phyloP scores from a whole-genome alignment of 192 early-diverging fungal genomes.

The Linnemannia elongata region DNA sequence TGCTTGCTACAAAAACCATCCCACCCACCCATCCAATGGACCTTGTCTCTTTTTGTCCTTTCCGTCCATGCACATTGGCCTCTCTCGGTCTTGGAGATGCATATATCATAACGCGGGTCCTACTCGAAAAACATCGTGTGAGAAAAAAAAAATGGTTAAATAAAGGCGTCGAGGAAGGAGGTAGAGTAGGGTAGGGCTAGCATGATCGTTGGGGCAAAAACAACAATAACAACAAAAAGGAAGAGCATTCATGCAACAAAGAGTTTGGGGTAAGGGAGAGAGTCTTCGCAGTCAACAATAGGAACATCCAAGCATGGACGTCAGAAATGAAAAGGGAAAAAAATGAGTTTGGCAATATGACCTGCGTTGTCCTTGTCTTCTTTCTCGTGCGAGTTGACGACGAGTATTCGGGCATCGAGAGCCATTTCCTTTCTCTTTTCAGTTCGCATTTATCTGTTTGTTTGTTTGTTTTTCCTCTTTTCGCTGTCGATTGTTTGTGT shows the following conservation, averaged over 20 bases:
- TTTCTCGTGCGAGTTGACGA: too few species aligned
- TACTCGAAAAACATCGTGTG: background rate
- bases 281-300: background rate
- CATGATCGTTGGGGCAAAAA: background rate
- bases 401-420: background rate
- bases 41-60: constrained; percentile 13
- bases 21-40: background rate
- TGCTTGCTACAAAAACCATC: background rate
- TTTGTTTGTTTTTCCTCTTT: background rate
- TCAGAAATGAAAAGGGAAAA: constrained; percentile 1
- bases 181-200: background rate
- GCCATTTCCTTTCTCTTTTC: background rate
- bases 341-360: constrained; percentile 6
- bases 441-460: background rate
- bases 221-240: background rate
- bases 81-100: background rate
- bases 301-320: background rate
- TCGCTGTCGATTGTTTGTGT: background rate
- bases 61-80: background rate
- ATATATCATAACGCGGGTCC: background rate
- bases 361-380: background rate
- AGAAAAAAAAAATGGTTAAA: background rate
- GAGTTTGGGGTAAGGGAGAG: background rate
- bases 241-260: background rate
- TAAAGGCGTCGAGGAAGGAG: background rate